Evolutionary conservation across 768 basidiomycete genomes (phyloP).

Genomic region (Mycena floridula): DNA sequence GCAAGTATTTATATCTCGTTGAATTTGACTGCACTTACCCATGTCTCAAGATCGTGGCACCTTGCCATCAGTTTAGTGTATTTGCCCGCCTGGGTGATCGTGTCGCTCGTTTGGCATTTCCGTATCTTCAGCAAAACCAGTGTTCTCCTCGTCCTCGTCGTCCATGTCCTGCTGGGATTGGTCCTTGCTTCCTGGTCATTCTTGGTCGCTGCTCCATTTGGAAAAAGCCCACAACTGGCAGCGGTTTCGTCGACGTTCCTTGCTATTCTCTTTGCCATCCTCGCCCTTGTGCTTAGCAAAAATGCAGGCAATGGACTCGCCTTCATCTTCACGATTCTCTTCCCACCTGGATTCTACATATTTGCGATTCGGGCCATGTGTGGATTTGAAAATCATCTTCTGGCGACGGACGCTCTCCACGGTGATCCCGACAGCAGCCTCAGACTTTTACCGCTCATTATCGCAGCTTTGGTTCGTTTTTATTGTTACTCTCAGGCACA

Average conservation of each 20-base stretch:
- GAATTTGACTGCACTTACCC: background rate
- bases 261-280: conserved; percentile 58
- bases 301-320: conserved; percentile 37
- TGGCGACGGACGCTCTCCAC: conserved; percentile 46
- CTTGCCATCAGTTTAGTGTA: conserved; percentile 58
- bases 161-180: conserved; percentile 65
- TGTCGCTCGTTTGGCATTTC: conserved; percentile 58
- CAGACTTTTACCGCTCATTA: conserved; percentile 48
- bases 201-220: conserved; percentile 63
- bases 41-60: conserved; percentile 49
- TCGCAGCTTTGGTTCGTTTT: conserved; percentile 36
- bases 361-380: conserved; percentile 64
- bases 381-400: conserved; percentile 58
- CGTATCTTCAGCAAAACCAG: conserved; percentile 61
- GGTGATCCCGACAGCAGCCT: conserved; percentile 57
- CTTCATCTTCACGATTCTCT: conserved; percentile 61
- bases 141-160: conserved; percentile 49
- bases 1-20: conserved; percentile 23
- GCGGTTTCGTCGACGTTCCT: conserved; percentile 63
- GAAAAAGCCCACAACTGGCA: conserved; percentile 66
- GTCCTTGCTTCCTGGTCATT: conserved; percentile 68
- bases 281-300: conserved; percentile 48
- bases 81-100: conserved; percentile 71
- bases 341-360: conserved; percentile 73
- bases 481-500: background rate